Conservation (phyloP, 2,329 filamentous ascomycete species). For the Pseudocercospora ulei region DNA sequence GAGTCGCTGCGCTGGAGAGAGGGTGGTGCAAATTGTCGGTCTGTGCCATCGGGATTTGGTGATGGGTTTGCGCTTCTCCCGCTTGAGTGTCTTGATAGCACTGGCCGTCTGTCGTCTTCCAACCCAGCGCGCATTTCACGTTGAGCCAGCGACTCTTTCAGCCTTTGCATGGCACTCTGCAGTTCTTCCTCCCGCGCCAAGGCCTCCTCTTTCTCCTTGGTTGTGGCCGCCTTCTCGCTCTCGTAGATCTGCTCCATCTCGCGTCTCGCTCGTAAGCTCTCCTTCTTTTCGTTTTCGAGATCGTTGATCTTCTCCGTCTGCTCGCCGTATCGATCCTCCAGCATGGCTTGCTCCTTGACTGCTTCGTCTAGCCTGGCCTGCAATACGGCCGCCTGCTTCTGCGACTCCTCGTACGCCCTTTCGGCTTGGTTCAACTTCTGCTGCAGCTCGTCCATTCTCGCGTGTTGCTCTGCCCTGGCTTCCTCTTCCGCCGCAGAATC, state of each 20-base stretch:
- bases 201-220: conserved; percentile 87
- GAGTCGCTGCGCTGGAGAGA: conserved; percentile 81
- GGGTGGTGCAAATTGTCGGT: conserved; percentile 63
- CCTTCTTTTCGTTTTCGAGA: conserved; percentile 74
- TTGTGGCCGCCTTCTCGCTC: conserved; percentile 72
- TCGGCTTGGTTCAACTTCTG: conserved; percentile 74
- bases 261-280: conserved; percentile 69
- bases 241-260: conserved; percentile 93
- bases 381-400: conserved; percentile 75
- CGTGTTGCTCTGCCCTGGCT: conserved; percentile 66
- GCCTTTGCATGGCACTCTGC: conserved; percentile 75
- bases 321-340: conserved; percentile 83
- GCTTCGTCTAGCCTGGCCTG: conserved; percentile 81
- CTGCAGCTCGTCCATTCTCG: conserved; percentile 73
- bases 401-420: conserved; percentile 56
- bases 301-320: conserved; percentile 72
- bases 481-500: conserved; percentile 47
- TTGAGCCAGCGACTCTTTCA: conserved; percentile 81
- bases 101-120: conserved; percentile 46
- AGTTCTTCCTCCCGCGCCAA: conserved; percentile 77
- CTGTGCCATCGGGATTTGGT: conserved; percentile 52
- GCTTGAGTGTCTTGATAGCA: conserved; percentile 37
- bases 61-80: conserved; percentile 37
- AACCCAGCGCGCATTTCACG: conserved; percentile 50
- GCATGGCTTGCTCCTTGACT: conserved; percentile 66